Evolutionary conservation across 768 basidiomycete species (phyloP), one percentile per base, ranked within the genome.

Genomic region (Amanita phalloides): DNA sequence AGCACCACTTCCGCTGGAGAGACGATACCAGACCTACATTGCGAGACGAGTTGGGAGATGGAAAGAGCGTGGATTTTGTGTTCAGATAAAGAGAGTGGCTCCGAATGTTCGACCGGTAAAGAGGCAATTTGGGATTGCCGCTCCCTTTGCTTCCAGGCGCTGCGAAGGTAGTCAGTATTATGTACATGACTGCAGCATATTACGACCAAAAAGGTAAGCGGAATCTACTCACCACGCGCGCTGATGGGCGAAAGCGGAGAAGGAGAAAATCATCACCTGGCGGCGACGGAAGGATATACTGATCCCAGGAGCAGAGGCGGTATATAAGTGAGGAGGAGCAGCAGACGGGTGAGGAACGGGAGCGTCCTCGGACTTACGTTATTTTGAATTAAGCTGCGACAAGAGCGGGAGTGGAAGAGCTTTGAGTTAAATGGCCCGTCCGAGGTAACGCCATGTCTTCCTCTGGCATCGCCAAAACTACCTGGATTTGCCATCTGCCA

Each of bases 51-150:
- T 56, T 72, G 66, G 9, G 72, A 65, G 45, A 77, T 65, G 10
- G 76, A 68, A 63, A 76, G 73, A 58, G 71, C 63, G 63, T 77
- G 75, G 33, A 75, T 64, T 61, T 74, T 73, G 53, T 71, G 61
- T 64, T 77, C 74, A 46, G 65, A 58, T 54, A 63, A 59, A 37
- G 74, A 71, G 53, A 75, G 74, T 56, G 70, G 68, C 23, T 63
- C 53, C 13, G 69, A 68, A 54, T 71, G 73, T 50, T 59, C 45
- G 53, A 66, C 57, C 33, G 69, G 65, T 25, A 75, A 66, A 14
- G 70, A 64, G 55, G 69, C 69, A 55, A 76, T 66, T 57, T 71
- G 64, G 28, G 65, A 63, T 61, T 72, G 67, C 48, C 73, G 71
- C 56, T 75, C 70, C 50, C 63, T 57, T 61, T 72, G 73, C 60